Evolutionary conservation across 768 basidiomycete genomes (phyloP), one percentile per base, ranked within the genome.

Genomic region (Cystofilobasidium ferigula): DNA sequence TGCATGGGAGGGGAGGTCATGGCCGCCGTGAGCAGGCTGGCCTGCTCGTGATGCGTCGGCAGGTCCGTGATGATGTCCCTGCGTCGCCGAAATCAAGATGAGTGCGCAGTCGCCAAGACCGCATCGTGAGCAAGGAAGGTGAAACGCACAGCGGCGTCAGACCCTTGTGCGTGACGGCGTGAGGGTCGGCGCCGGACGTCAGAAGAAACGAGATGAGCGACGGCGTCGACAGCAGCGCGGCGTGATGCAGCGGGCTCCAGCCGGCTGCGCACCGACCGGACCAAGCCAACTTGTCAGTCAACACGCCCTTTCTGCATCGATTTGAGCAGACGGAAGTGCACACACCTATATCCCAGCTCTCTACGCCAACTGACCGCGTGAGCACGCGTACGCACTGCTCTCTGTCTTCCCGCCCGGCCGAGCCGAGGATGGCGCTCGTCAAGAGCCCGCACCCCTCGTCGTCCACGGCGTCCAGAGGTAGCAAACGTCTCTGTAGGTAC

Each of bases 191-290:
- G 54, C 90, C 89, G 71, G 90, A 88, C 14, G 89, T 94, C 78
- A 98, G 85, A 28, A 99, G 80, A 79, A 90, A 86, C 0, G 92
- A 90, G 26, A 98, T 82, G 26, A 98, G 79, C 2, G 92, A 92
- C 3, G 93, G 88, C 36, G 94, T 91, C 16, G 89, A 85, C 42
- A 89, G 79, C 60, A 98, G 77, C 10, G 88, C 88, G 10, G 94
- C 90, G 77, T 94, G 86, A 72, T 97, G 94, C 16, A 99, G 80
- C 3, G 93, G 85, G 13, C 89, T 91, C 95, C 95, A 98, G 38
- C 94, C 93, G 68, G 83, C 92, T 95, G 71, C 24, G 12, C 45
- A 59, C 68, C 38, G n/a, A n/a, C n/a, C n/a, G n/a, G n/a, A n/a
- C n/a, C n/a, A n/a, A n/a, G n/a, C n/a, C n/a, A n/a, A n/a, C n/a